Conservation (phyloP, 768 basidiomycete species). For the Trametes punicea region DNA sequence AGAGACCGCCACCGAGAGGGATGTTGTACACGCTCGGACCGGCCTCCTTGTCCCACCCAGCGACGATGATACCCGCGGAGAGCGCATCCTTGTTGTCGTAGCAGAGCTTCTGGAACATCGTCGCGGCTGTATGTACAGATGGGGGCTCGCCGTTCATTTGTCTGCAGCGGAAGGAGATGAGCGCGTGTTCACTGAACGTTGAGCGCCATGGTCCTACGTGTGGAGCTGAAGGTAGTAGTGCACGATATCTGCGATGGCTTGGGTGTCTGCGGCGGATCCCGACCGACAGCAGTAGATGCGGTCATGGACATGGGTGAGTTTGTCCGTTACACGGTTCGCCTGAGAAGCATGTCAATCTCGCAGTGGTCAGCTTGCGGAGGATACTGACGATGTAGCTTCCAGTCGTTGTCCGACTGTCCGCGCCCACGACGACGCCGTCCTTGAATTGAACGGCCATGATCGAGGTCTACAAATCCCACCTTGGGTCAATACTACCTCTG, state of each 20-base stretch:
- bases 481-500: neutral
- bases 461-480: conserved; percentile 63
- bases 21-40: conserved; percentile 97
- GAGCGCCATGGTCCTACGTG: conserved; percentile 45
- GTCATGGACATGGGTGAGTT: conserved; percentile 94
- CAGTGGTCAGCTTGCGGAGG: neutral
- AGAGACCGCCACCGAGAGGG: conserved; percentile 93
- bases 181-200: neutral
- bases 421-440: conserved; percentile 92
- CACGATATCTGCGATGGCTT: conserved; percentile 90
- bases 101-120: conserved; percentile 81
- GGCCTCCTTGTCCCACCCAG: conserved; percentile 90
- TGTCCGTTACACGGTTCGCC: conserved; percentile 99
- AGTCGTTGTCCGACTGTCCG: conserved; percentile 95
- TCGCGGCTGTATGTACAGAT: conserved; percentile 77
- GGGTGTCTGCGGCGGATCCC: conserved; percentile 96
- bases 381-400: conserved; percentile 88
- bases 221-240: conserved; percentile 79
- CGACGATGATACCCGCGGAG: conserved; percentile 94
- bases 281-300: conserved; percentile 99
- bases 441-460: conserved; percentile 99
- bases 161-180: conserved; percentile 34
- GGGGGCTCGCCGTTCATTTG: conserved; percentile 57
- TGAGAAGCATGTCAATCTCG: conserved; percentile 31
- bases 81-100: conserved; percentile 92